phyloP scores from a whole-genome alignment of 768 basidiomycete genomes.

The Mycena olivaceomarginata region DNA sequence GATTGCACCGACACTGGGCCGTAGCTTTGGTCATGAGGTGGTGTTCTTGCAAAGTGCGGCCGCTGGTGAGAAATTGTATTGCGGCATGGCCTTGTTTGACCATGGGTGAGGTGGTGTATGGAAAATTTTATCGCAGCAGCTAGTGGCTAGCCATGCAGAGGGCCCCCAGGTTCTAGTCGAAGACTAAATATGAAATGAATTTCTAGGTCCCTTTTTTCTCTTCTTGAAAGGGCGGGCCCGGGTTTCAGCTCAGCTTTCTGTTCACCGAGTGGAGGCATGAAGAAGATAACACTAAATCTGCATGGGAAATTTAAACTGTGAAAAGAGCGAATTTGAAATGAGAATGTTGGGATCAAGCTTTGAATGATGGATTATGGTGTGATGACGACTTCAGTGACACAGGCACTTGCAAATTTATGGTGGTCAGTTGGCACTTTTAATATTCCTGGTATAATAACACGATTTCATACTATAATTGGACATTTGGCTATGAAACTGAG shows the following conservation, averaged over 20 bases:
- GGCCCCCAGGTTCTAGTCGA: slow-evolving; percentile 17
- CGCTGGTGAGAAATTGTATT: slow-evolving; percentile 19
- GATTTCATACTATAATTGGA: too few species aligned
- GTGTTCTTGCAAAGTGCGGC: slow-evolving; percentile 24
- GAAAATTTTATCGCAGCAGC: slow-evolving; percentile 20
- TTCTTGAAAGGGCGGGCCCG: slow-evolving; percentile 1
- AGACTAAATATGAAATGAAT: slow-evolving; percentile 20
- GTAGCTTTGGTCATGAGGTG: not conserved
- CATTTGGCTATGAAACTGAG: too few species aligned
- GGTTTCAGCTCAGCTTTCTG: not conserved
- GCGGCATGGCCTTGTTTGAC: slow-evolving; percentile 6
- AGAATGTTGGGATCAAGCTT: too few species aligned
- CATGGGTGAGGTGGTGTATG: not conserved
- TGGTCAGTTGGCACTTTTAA: too few species aligned
- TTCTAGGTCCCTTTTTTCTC: not conserved
- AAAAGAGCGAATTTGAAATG: not conserved
- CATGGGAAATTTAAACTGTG: too few species aligned
- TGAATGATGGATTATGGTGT: too few species aligned
- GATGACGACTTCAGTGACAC: too few species aligned
- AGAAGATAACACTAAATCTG: not conserved
- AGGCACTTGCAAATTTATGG: too few species aligned
- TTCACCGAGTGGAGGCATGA: not conserved
- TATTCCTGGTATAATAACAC: too few species aligned
- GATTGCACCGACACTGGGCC: slow-evolving; percentile 17
- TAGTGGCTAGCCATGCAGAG: slow-evolving; percentile 16